phyloP scores from a whole-genome alignment of 257 asterid species.

The Forsythia viridissima region DNA sequence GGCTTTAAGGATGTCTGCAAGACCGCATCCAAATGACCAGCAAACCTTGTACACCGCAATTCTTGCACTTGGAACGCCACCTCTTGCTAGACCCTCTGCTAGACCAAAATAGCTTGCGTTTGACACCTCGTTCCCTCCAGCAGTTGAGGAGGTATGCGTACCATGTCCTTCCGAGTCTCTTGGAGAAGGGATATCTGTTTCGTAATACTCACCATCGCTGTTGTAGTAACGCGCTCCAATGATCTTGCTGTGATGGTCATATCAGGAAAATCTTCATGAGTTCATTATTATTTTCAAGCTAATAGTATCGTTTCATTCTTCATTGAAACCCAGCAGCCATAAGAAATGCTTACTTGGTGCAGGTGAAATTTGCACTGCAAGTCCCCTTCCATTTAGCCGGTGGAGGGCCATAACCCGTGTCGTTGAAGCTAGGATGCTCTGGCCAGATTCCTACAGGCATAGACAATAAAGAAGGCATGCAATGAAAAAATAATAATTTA shows the following conservation, averaged over 20 bases:
- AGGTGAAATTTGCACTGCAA: constrained; percentile 59
- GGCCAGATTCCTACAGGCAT: constrained; percentile 54
- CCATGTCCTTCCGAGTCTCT: constrained; percentile 65
- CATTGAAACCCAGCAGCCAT: background rate
- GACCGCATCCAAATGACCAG: constrained; percentile 44
- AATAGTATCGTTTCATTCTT: background rate
- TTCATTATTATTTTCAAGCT: background rate
- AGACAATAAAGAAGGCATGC: background rate
- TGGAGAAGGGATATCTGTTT: constrained; percentile 43
- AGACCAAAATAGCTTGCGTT: constrained; percentile 52
- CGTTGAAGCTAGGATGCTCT: constrained; percentile 64
- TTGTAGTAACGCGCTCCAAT: constrained; percentile 51
- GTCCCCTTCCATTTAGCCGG: constrained; percentile 62
- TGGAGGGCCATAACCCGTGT: constrained; percentile 44
- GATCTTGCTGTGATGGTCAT: constrained; percentile 37
- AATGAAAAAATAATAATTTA: background rate
- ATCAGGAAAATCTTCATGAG: background rate
- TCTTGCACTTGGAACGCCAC: constrained; percentile 57
- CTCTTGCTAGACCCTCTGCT: constrained; percentile 58
- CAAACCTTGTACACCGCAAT: constrained; percentile 61
- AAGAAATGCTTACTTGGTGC: constrained; percentile 53
- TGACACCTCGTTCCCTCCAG: constrained; percentile 43
- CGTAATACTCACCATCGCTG: constrained; percentile 12
- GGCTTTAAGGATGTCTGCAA: constrained; percentile 64
- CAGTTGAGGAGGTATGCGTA: constrained; percentile 69